A percentile compares a stretch with the other conserved stretches of the same genome.
phyloP scores from a whole-genome alignment of 495 filamentous ascomycete species.

The Neurospora sp. region DNA sequence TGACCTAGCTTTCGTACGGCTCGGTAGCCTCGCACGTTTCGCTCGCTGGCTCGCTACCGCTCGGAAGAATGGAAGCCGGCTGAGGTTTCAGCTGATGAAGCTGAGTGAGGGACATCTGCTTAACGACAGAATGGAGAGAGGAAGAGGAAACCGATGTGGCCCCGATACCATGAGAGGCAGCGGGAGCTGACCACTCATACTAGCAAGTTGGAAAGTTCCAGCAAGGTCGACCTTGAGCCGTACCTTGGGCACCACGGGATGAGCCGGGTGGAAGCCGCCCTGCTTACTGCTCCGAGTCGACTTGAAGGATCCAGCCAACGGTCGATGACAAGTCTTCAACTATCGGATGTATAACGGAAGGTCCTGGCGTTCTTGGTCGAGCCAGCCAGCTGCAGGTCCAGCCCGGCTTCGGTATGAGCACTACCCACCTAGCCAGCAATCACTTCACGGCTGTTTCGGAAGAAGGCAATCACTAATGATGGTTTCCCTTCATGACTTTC shows the following conservation, averaged over 20 bases:
- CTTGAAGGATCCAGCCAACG: not conserved
- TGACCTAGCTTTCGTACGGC: not conserved
- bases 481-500: not conserved
- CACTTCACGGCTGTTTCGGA: not conserved
- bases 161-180: not conserved
- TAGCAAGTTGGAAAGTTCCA: not conserved
- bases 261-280: not conserved
- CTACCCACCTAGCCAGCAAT: not conserved
- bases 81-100: not conserved
- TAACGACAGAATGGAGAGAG: not conserved
- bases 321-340: not conserved
- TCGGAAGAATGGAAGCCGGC: not conserved
- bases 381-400: not conserved
- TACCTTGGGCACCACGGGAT: not conserved
- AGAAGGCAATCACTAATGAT: not conserved
- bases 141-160: not conserved
- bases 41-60: not conserved
- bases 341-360: not conserved
- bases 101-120: not conserved
- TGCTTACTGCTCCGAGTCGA: not conserved
- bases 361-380: not conserved
- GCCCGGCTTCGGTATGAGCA: not conserved
- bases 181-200: not conserved
- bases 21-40: not conserved
- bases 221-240: not conserved